A percentile compares a stretch with the other conserved stretches of the same genome.
phyloP scores from a whole-genome alignment of 164 flowering plant species.

The Vitis labrusca region DNA sequence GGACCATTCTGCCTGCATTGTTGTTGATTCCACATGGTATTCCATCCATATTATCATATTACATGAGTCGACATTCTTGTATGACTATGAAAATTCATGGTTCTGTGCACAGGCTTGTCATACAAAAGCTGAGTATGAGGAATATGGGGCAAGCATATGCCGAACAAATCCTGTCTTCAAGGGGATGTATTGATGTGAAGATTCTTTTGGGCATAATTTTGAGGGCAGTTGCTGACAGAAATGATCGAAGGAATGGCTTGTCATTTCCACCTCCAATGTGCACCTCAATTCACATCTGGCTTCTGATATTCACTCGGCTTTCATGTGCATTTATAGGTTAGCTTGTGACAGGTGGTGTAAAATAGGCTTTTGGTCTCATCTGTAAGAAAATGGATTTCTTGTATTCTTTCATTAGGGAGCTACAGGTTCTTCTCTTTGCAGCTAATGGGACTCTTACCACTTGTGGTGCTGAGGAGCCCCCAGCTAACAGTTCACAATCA shows the following conservation, averaged over 20 bases:
- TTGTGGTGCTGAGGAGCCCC: conserved; percentile 2
- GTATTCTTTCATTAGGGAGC: conserved; percentile 27
- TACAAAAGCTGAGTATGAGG: conserved; percentile 98
- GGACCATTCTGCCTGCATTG: too few relatives aligned
- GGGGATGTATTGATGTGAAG: conserved; percentile 70
- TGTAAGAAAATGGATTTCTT: conserved; percentile 16
- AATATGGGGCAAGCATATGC: conserved; percentile 96
- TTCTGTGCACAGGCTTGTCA: conserved; percentile 75
- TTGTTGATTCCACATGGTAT: background rate
- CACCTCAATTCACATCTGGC: background rate
- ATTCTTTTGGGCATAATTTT: conserved; percentile 11
- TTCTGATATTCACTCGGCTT: conserved; percentile 1
- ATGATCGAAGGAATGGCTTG: background rate
- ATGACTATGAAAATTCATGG: background rate
- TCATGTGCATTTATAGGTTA: conserved; percentile 7
- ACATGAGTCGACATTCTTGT: background rate
- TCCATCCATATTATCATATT: background rate
- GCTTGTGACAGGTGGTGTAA: conserved; percentile 29
- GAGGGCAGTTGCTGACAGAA: background rate
- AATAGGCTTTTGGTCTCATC: conserved; percentile 16
- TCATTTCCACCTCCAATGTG: conserved; percentile 2
- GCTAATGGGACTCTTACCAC: conserved; percentile 6
- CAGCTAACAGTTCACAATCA: background rate
- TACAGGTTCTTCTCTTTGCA: conserved; percentile 1
- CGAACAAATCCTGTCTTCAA: conserved; percentile 95